A percentile compares a stretch with the other conserved stretches of the same genome.
Evolutionary conservation across 2,329 filamentous ascomycete genomes (phyloP).

Genomic region (Botrytis sinoallii): DNA sequence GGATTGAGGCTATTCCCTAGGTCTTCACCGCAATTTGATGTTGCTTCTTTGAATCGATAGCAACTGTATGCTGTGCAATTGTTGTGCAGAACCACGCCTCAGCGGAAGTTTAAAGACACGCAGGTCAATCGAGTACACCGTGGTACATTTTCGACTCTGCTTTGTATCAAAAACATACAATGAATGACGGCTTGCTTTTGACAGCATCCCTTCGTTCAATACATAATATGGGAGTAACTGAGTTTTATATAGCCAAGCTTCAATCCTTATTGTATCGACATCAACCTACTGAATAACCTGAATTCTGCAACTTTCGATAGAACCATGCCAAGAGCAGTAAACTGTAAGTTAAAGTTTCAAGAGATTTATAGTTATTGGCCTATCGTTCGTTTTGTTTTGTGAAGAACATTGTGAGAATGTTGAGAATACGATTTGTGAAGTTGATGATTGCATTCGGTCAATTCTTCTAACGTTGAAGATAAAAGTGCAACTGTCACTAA

Average conservation of each 20-base stretch:
- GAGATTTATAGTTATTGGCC: background rate
- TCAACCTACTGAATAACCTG: background rate
- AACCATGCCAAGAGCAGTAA: background rate
- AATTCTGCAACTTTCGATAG: background rate
- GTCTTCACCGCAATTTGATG: background rate
- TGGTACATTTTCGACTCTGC: background rate
- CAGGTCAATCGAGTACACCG: background rate
- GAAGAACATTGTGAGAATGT: too few species aligned
- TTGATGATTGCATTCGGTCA: background rate
- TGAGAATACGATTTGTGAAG: background rate
- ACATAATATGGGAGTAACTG: background rate
- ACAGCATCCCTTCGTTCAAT: background rate
- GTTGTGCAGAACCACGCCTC: too few species aligned
- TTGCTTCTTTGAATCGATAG: background rate
- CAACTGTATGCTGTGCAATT: too few species aligned
- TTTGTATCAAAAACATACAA: background rate
- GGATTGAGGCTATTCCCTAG: background rate
- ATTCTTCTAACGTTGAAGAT: background rate
- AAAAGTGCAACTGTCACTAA: background rate
- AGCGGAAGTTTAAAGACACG: background rate
- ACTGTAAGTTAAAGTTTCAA: background rate
- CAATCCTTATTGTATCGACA: background rate
- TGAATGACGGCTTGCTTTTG: background rate
- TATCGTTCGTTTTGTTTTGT: background rate
- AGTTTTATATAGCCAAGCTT: background rate